Evolutionary conservation across 805 yeast genomes (phyloP).

Genomic region (Wickerhamiella sergipiensis): DNA sequence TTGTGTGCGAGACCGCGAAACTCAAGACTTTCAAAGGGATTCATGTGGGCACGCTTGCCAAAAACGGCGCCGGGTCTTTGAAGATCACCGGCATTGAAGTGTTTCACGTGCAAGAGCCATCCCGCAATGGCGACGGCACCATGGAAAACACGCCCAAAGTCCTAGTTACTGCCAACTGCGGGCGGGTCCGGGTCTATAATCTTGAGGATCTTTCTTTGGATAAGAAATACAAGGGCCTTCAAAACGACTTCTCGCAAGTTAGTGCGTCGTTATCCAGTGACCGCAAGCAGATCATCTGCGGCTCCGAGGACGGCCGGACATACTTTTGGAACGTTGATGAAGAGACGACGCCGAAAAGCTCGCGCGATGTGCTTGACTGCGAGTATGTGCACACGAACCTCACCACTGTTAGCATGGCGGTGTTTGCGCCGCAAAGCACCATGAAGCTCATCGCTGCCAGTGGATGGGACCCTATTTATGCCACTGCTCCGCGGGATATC

Average conservation of each 20-base stretch:
- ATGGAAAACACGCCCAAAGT: conserved; percentile 13
- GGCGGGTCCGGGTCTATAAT: conserved; percentile 56
- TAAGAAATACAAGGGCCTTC: conserved; percentile 58
- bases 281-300: conserved; percentile 46
- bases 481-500: background rate
- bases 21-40: conserved; percentile 39
- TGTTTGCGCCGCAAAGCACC: conserved; percentile 5
- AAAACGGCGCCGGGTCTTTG: conserved; percentile 30
- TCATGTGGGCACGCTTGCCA: conserved; percentile 24
- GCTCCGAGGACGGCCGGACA: conserved; percentile 80
- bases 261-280: conserved; percentile 52
- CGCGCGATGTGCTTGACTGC: conserved; percentile 1
- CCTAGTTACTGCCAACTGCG: conserved; percentile 69
- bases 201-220: conserved; percentile 40
- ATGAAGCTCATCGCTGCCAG: background rate
- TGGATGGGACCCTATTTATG: background rate
- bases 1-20: conserved; percentile 49
- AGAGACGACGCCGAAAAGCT: background rate
- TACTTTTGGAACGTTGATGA: conserved; percentile 55
- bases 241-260: conserved; percentile 59
- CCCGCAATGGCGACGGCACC: background rate
- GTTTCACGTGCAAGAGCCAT: conserved; percentile 17
- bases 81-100: conserved; percentile 67
- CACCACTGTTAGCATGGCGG: conserved; percentile 3
- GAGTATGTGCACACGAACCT: conserved; percentile 3